A percentile compares a stretch with the other conserved stretches of the same genome.
Conservation (phyloP, 2,329 filamentous ascomycete species). For the Penicillium crustosum region DNA sequence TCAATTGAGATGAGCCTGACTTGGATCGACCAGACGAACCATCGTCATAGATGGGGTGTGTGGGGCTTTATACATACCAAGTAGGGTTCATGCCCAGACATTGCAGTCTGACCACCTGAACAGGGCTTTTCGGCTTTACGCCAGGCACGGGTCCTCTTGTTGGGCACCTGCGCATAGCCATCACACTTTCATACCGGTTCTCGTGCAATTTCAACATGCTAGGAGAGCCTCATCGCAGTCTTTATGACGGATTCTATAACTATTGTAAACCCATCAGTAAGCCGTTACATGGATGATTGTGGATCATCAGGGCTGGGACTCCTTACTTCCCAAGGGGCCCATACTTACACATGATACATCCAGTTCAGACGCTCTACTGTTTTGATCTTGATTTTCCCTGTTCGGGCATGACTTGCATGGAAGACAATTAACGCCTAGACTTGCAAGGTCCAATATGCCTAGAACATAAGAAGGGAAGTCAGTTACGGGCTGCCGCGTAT, state of each 20-base stretch:
- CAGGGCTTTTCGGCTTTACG: background rate
- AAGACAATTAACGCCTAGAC: background rate
- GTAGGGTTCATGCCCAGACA: background rate
- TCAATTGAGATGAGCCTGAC: background rate
- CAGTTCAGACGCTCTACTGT: background rate
- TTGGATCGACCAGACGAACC: background rate
- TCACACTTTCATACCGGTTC: background rate
- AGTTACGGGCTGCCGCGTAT: background rate
- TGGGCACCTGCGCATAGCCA: background rate
- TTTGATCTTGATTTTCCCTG: background rate
- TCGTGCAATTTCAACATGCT: background rate
- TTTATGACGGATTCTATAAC: background rate
- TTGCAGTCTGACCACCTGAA: background rate
- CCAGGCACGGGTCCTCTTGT: background rate
- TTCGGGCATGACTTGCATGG: background rate
- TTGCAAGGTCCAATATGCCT: background rate
- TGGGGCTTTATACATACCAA: background rate
- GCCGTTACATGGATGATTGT: background rate
- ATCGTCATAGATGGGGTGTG: background rate
- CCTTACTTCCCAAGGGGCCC: too few species aligned
- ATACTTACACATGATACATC: too few species aligned
- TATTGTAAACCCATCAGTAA: background rate
- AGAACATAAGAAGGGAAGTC: background rate
- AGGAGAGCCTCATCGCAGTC: conserved; percentile 7
- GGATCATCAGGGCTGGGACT: background rate